Percentiles rank a stretch among this genome's conserved stretches.
These are phyloP conservation scores for Yamadazyma buinensis DNA, from an alignment of 1,139 yeast genomes.

Conservation along the genomic window DNA sequence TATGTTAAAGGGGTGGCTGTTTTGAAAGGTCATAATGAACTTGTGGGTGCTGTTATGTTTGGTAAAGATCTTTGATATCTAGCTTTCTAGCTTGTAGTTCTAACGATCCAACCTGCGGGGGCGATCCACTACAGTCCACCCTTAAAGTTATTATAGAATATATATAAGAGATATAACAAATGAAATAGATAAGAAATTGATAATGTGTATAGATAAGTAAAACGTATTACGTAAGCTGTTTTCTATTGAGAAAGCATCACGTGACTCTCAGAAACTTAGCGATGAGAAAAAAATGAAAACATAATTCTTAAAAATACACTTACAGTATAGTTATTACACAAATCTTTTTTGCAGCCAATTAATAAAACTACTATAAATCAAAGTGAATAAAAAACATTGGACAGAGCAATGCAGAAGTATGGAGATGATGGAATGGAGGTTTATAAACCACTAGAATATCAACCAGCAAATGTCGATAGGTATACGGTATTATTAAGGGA, in stretches of 20 bases:
- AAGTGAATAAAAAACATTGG: too few relatives aligned
- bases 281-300: constrained; percentile 3
- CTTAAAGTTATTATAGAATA: too few relatives aligned
- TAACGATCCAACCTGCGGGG: too few relatives aligned
- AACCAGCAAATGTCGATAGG: constrained; percentile 23
- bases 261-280: constrained; percentile 1
- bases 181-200: too few relatives aligned
- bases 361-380: too few relatives aligned
- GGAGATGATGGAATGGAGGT: not conserved
- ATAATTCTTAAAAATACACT: constrained; percentile 8
- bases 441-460: constrained; percentile 6
- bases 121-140: too few relatives aligned
- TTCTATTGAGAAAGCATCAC: too few relatives aligned
- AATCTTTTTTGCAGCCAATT: constrained; percentile 2
- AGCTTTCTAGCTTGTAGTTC: too few relatives aligned
- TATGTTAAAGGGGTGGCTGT: constrained; percentile 61
- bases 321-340: constrained; percentile 8
- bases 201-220: too few relatives aligned
- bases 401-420: constrained; percentile 7
- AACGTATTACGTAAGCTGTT: too few relatives aligned
- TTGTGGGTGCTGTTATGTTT: constrained; percentile 64
- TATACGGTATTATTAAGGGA: constrained; percentile 77
- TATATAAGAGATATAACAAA: too few relatives aligned
- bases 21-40: constrained; percentile 55
- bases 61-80: constrained; percentile 45